phyloP scores from a whole-genome alignment of 1,284 basidiomycete genomes.

The Irpex rosettiformis region DNA sequence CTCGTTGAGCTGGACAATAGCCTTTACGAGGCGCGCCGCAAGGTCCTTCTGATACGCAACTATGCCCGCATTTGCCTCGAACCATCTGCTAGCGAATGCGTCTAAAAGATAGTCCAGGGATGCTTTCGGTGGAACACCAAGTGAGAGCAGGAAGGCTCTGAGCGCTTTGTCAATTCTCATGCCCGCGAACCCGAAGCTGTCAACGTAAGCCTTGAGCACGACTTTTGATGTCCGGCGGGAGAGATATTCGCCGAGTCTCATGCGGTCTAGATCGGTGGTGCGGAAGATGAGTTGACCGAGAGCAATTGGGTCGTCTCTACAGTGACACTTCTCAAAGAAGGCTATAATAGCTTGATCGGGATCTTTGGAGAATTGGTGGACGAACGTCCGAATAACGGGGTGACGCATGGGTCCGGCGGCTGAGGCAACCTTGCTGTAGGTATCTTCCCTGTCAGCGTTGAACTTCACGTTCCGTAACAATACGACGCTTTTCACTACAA shows the following conservation, averaged over 20 bases:
- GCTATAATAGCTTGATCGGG: constrained; percentile 68
- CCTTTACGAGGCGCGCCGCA: constrained; percentile 75
- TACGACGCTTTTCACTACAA: constrained; percentile 86
- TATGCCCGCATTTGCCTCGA: constrained; percentile 78
- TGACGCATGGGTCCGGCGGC: constrained; percentile 41
- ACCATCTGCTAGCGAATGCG: constrained; percentile 87
- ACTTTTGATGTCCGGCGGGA: constrained; percentile 66
- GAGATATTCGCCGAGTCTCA: constrained; percentile 82
- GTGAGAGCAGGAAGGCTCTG: constrained; percentile 81
- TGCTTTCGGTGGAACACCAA: constrained; percentile 64
- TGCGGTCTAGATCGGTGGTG: constrained; percentile 80
- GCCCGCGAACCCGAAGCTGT: constrained; percentile 81
- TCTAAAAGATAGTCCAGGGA: constrained; percentile 73
- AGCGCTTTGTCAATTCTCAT: constrained; percentile 88
- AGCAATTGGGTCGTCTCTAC: constrained; percentile 58
- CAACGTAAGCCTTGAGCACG: constrained; percentile 81
- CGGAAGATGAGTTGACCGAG: constrained; percentile 85
- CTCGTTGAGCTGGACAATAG: constrained; percentile 86
- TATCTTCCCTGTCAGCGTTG: constrained; percentile 60
- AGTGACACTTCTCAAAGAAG: constrained; percentile 56
- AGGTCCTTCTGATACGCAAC: constrained; percentile 79
- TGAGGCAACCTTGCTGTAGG: constrained; percentile 39
- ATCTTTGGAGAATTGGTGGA: constrained; percentile 71
- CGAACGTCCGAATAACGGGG: constrained; percentile 65
- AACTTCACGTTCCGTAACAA: constrained; percentile 71